These are phyloP conservation scores for Entelexis paramagnoliae DNA, from an alignment of 1,139 yeast species.

Conservation along the genomic window DNA sequence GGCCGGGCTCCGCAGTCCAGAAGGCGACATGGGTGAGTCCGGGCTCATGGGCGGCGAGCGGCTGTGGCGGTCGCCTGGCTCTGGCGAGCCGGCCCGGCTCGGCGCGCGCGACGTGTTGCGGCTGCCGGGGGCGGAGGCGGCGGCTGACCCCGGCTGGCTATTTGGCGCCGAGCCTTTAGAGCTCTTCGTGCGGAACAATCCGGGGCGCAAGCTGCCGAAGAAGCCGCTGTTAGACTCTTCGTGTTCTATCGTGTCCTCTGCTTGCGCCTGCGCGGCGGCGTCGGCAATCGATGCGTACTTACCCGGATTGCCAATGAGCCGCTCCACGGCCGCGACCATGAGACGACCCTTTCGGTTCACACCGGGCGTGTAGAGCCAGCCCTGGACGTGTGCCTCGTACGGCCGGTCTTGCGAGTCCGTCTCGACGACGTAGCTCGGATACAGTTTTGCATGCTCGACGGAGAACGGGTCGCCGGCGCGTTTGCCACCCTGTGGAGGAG, in stretches of 20 bases:
- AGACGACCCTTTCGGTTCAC: constrained; percentile 61
- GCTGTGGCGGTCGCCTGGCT: background rate
- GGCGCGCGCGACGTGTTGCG: constrained; percentile 2
- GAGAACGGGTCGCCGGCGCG: background rate
- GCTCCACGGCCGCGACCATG: constrained; percentile 58
- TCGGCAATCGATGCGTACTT: constrained; percentile 15
- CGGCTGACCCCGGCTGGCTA: constrained; percentile 1
- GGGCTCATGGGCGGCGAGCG: background rate
- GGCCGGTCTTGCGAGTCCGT: constrained; percentile 21
- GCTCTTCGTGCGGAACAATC: constrained; percentile 15
- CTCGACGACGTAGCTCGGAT: constrained; percentile 55
- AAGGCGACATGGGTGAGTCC: background rate
- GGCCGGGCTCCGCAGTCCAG: background rate
- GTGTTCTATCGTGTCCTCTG: background rate
- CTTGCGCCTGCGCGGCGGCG: constrained; percentile 15
- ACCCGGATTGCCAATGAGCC: constrained; percentile 41
- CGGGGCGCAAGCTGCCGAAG: constrained; percentile 9
- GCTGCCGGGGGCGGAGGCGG: constrained; percentile 7
- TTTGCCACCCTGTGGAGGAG: background rate
- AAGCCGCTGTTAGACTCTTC: background rate
- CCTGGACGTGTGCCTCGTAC: constrained; percentile 56
- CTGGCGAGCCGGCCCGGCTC: constrained; percentile 4
- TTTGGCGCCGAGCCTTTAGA: constrained; percentile 8
- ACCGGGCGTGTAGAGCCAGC: constrained; percentile 67
- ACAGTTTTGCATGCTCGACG: constrained; percentile 36